Evolutionary conservation across 805 yeast genomes (phyloP).

Genomic region (Brettanomyces nanus): DNA sequence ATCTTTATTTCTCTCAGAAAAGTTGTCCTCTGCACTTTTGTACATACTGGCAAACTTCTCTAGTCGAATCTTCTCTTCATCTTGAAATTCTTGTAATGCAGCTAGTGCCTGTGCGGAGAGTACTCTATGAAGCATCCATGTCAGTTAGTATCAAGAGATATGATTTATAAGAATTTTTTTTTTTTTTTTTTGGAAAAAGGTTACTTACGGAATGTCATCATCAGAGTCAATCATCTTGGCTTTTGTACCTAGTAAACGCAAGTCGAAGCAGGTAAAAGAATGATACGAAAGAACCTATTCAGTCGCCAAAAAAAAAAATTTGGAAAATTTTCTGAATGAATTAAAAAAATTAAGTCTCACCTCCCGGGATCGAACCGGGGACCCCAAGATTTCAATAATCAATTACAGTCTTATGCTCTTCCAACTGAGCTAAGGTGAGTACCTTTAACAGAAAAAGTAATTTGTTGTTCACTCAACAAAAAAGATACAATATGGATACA

Average conservation of each 20-base stretch:
- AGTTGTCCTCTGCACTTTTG: constrained; percentile 49
- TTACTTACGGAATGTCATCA: constrained; percentile 23
- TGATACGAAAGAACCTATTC: too few relatives aligned
- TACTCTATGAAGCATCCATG: constrained; percentile 19
- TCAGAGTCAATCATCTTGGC: constrained; percentile 16
- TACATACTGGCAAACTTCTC: constrained; percentile 49
- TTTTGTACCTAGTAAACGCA: too few relatives aligned
- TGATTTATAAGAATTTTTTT: too few relatives aligned
- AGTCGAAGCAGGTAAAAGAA: too few relatives aligned
- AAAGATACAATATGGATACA: too few relatives aligned
- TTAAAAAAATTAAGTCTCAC: constrained; percentile 3
- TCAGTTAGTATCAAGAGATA: too few relatives aligned
- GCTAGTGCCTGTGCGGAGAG: constrained; percentile 44
- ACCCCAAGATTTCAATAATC: constrained; percentile 4
- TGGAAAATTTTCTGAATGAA: too few relatives aligned
- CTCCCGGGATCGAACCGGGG: constrained; percentile 7
- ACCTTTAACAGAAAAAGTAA: too few relatives aligned
- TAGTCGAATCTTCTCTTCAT: constrained; percentile 51
- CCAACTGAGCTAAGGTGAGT: constrained; percentile 8
- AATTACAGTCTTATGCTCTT: constrained; percentile 6
- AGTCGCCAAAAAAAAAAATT: not conserved
- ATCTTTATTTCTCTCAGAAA: constrained; percentile 24
- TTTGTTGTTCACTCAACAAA: too few relatives aligned
- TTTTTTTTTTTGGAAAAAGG: too few relatives aligned
- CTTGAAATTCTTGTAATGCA: constrained; percentile 55